Evolutionary conservation across 164 flowering plant species (phyloP).

Genomic region (Annona squamosa): DNA sequence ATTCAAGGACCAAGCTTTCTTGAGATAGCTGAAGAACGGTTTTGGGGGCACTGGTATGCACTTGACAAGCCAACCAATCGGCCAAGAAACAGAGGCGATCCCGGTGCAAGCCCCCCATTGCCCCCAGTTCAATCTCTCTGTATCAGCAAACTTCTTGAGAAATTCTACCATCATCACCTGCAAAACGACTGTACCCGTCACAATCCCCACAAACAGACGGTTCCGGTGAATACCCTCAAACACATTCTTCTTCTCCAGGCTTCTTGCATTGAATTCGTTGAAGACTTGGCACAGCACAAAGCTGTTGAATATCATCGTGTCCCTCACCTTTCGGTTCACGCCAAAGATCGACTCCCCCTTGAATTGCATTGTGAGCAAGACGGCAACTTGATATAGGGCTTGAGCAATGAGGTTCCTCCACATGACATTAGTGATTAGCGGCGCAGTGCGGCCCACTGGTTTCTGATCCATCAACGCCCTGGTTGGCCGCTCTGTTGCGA

Average conservation of each 20-base stretch:
- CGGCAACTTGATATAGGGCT: constrained; percentile 38
- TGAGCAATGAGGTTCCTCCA: constrained; percentile 63
- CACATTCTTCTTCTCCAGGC: constrained; percentile 40
- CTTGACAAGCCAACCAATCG: constrained; percentile 46
- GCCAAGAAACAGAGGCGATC: constrained; percentile 40
- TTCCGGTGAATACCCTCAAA: constrained; percentile 36
- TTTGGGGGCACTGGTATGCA: constrained; percentile 40
- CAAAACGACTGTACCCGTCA: constrained; percentile 31
- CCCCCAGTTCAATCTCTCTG: constrained; percentile 49
- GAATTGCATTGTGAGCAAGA: constrained; percentile 41
- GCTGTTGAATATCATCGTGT: constrained; percentile 48
- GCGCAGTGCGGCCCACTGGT: constrained; percentile 46
- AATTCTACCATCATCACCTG: constrained; percentile 51
- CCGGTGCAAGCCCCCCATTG: constrained; percentile 45
- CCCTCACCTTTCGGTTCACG: constrained; percentile 26
- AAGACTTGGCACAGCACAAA: constrained; percentile 59
- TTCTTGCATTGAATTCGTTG: constrained; percentile 48
- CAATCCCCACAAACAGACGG: constrained; percentile 39
- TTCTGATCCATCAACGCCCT: constrained; percentile 43
- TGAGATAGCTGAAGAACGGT: constrained; percentile 18
- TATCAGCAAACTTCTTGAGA: constrained; percentile 42
- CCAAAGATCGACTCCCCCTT: constrained; percentile 36
- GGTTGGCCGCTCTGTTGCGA: constrained; percentile 57
- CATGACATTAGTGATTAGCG: constrained; percentile 57
- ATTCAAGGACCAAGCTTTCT: background rate